Base-by-base conservation (phyloP, 768 basidiomycete genomes). In the Exidia glandulosa region DNA sequence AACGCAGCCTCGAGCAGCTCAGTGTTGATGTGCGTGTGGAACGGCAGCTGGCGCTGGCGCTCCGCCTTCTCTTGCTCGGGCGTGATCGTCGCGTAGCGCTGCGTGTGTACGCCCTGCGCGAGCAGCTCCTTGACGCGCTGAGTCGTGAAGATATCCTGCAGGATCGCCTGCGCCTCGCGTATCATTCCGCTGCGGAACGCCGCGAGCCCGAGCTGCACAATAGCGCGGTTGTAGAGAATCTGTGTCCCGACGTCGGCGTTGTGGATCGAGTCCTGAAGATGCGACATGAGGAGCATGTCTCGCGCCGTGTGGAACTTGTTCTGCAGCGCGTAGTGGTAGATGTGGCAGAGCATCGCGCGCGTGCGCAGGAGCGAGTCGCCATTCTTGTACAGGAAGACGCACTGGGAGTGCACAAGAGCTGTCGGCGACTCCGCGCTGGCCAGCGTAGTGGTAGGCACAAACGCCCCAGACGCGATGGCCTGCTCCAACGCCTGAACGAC, bases 11-110 rank as follows among this genome's bases (percentile, higher is more conserved):
- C 96, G 59, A 98, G 78, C 9, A 99, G 79, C 73, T 98, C 96
- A 14, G 96, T 92, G 76, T 98, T 99, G 74, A 98, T 94, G 73
- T 99, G 96, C 88, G 98, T 90, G 73, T 99, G 96, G 86, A 98
- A 99, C 31, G 96, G 96, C 27, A 99, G 80, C 66, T 97, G 92
- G 33, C 96, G 83, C 64, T 93, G 87, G 65, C 94, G 90, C 72
- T 99, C 96, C 2, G 94, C 86, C 69, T 94, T 90, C 72, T 99
- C 96, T 74, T 99, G 96, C 72, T 99, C 96, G 1, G 92, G 92
- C 13, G 88, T 83, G 60, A 94, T 76, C 9, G 83, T 81, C 50
- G 72, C 71, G 65, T 90, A 88, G 78, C 86, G 95, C 33, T 94
- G 84, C 66, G 92, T 90, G 67, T 90, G 88, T 2, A 95, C 88